A percentile compares a stretch with the other conserved stretches of the same genome.
Conservation (phyloP, 768 basidiomycete genomes). For the Psilocybe cubensis region DNA sequence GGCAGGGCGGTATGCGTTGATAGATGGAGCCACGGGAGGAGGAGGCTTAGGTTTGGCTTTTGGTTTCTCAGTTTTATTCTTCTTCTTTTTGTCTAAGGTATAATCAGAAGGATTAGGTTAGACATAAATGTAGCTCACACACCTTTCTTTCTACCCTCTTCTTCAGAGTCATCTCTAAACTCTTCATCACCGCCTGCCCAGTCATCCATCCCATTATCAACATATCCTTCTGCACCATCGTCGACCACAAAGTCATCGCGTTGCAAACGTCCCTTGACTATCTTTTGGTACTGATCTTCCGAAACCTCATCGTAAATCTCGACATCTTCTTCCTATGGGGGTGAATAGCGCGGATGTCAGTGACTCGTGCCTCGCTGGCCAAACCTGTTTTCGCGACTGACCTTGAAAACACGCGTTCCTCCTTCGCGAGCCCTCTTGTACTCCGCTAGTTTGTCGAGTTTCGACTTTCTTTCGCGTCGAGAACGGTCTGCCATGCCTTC, state of each 20-base stretch:
- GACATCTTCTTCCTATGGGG: constrained; percentile 55
- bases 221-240: constrained; percentile 89
- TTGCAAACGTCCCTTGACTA: constrained; percentile 83
- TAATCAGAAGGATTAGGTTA: not conserved
- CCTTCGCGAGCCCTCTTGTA: constrained; percentile 64
- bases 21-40: constrained; percentile 58
- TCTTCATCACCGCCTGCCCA: constrained; percentile 69
- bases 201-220: constrained; percentile 97
- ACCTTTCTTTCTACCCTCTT: constrained; percentile 50
- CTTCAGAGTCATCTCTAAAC: constrained; percentile 51
- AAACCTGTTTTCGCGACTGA: constrained; percentile 25
- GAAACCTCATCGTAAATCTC: constrained; percentile 88
- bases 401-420: constrained; percentile 62
- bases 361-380: not conserved
- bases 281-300: constrained; percentile 84
- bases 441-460: constrained; percentile 57
- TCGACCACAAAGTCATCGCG: constrained; percentile 95
- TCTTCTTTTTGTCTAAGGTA: constrained; percentile 43
- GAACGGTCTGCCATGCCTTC: constrained; percentile 42
- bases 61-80: constrained; percentile 43
- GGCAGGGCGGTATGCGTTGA: constrained; percentile 80
- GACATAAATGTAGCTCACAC: constrained; percentile 13
- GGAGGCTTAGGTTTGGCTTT: constrained; percentile 57
- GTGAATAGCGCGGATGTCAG: not conserved
- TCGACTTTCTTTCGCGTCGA: constrained; percentile 41